Evolutionary conservation across 129 eudicot genomes (phyloP).

Genomic region (Flaveria trinervia): DNA sequence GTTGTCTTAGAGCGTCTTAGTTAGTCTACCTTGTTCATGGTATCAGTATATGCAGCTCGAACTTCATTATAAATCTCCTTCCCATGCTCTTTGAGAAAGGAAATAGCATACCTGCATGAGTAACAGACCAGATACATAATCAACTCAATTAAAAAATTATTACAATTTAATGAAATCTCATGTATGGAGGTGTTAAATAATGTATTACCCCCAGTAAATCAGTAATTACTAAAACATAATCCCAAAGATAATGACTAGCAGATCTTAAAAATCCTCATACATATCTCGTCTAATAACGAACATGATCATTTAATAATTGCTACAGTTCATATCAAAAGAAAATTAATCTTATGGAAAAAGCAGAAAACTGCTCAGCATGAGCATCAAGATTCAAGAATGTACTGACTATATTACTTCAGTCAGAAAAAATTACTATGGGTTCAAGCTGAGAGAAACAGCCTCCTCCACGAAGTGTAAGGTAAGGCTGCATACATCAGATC

Average conservation of each 20-base stretch:
- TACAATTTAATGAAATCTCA: neutral
- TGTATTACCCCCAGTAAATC: neutral
- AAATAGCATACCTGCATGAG: conserved; percentile 73
- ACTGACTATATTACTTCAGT: neutral
- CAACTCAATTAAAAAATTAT: neutral
- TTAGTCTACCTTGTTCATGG: conserved; percentile 84
- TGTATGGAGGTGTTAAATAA: neutral
- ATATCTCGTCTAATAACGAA: neutral
- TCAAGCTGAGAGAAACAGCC: too few species aligned
- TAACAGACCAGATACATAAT: neutral
- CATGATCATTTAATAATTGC: conserved; percentile 5
- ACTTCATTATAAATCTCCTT: conserved; percentile 88
- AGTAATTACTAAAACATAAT: conserved; percentile 4
- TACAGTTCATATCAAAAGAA: conserved; percentile 3
- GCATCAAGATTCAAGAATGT: conserved; percentile 22
- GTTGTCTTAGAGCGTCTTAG: neutral
- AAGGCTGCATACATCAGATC: too few species aligned
- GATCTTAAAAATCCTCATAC: neutral
- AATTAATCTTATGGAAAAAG: conserved; percentile 1
- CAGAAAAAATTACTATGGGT: neutral
- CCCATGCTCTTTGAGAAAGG: conserved; percentile 93
- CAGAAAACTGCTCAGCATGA: neutral
- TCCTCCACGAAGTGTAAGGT: too few species aligned
- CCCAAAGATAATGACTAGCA: neutral
- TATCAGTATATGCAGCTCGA: conserved; percentile 92